Conservation (phyloP, 1,284 basidiomycete genomes). For the Ceratobasidium sp. region DNA sequence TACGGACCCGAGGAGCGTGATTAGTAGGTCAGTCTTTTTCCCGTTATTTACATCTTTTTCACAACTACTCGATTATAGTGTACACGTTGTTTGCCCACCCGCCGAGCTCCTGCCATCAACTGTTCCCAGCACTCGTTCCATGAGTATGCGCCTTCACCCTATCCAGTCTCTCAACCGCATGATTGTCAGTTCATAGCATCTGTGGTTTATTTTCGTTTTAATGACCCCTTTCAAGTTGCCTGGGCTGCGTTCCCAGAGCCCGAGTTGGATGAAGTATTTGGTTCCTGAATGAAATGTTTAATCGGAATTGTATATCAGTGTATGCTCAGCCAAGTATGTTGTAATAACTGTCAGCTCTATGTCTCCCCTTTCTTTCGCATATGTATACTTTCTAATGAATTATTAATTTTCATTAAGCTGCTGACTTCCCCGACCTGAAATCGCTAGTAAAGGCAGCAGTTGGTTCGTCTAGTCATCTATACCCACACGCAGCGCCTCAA, state of each 20-base stretch:
- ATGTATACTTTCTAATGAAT: too few relatives aligned
- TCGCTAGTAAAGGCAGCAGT: too few relatives aligned
- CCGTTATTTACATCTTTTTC: background rate
- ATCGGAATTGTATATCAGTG: background rate
- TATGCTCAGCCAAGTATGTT: too few relatives aligned
- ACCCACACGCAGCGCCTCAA: too few relatives aligned
- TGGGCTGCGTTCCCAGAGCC: background rate
- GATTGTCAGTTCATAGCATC: background rate
- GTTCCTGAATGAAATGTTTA: background rate
- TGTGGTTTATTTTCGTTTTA: background rate
- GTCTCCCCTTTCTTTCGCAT: too few relatives aligned
- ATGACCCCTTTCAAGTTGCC: background rate
- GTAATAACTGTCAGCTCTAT: too few relatives aligned
- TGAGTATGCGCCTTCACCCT: background rate
- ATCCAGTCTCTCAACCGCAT: background rate
- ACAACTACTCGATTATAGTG: background rate
- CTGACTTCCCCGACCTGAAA: too few relatives aligned
- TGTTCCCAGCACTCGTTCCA: background rate
- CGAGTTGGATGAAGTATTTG: background rate
- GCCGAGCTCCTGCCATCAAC: background rate
- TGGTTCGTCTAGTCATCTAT: too few relatives aligned
- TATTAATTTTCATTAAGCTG: too few relatives aligned
- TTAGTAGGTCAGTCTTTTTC: background rate
- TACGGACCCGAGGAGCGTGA: background rate
- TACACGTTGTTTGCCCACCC: background rate